Evolutionary conservation across 768 basidiomycete species (phyloP).

Genomic region (Lenzites betulinus): DNA sequence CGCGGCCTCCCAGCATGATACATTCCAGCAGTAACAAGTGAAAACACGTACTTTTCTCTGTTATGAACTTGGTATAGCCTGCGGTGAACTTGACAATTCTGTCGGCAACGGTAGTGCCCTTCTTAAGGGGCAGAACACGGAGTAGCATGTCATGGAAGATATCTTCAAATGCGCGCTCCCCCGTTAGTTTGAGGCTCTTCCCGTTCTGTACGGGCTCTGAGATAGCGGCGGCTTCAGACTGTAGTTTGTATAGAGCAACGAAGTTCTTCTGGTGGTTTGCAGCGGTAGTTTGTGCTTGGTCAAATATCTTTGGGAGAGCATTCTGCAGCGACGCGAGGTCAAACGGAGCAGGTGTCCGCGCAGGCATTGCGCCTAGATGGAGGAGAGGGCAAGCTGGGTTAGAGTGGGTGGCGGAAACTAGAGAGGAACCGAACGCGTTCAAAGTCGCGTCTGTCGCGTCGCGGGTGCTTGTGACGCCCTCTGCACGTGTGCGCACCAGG

Average conservation of each 20-base stretch:
- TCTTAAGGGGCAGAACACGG: slow-evolving; percentile 71
- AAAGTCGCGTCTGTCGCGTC: too few relatives aligned
- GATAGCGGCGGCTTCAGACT: slow-evolving; percentile 58
- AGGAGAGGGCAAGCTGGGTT: not conserved
- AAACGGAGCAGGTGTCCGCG: slow-evolving; percentile 22
- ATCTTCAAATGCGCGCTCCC: slow-evolving; percentile 78
- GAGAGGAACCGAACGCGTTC: too few relatives aligned
- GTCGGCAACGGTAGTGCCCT: slow-evolving; percentile 76
- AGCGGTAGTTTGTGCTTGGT: slow-evolving; percentile 70
- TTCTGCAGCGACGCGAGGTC: slow-evolving; percentile 32
- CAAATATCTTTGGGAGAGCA: slow-evolving; percentile 66
- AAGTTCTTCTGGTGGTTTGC: slow-evolving; percentile 92
- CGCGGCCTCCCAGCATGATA: too few relatives aligned
- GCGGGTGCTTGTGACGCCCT: slow-evolving; percentile 13
- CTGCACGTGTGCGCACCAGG: slow-evolving; percentile 15
- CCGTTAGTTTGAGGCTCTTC: slow-evolving; percentile 56
- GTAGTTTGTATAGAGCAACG: slow-evolving; percentile 79
- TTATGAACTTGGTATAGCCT: slow-evolving; percentile 72
- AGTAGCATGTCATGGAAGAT: slow-evolving; percentile 60
- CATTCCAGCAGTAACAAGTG: too few relatives aligned
- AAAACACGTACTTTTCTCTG: slow-evolving; percentile 64
- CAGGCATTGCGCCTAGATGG: slow-evolving; percentile 30
- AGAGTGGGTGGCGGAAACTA: too few relatives aligned
- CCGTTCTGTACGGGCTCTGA: slow-evolving; percentile 54
- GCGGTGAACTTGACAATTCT: slow-evolving; percentile 80